Conservation (phyloP, 225 moss, liverwort and hornwort species). For the Neckera pumila region DNA sequence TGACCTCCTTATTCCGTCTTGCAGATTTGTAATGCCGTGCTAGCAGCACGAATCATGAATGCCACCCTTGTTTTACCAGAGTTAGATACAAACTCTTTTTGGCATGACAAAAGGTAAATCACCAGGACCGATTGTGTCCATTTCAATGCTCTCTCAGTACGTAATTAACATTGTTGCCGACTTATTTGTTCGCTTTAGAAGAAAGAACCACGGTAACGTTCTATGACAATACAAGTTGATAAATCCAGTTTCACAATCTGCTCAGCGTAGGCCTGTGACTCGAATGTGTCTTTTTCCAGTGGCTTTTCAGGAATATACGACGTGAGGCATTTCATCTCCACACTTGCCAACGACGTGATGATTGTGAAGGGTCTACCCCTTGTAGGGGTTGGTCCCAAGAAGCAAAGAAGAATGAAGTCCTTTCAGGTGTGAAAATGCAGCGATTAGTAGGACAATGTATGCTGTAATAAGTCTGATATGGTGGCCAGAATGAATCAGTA, state of each 20-base stretch:
- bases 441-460: not conserved
- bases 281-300: constrained; percentile 45
- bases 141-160: not conserved
- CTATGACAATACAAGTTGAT: not conserved
- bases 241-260: not conserved
- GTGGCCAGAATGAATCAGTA: not conserved
- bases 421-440: constrained; percentile 46
- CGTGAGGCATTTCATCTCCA: constrained; percentile 70
- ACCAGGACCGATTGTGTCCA: not conserved
- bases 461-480: not conserved
- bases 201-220: not conserved
- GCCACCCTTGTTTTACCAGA: constrained; percentile 88
- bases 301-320: constrained; percentile 96
- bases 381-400: constrained; percentile 29
- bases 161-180: not conserved
- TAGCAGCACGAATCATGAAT: constrained; percentile 94
- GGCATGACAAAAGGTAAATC: constrained; percentile 72
- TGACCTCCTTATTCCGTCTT: constrained; percentile 4
- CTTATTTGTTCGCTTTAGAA: not conserved
- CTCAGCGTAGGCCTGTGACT: constrained; percentile 24
- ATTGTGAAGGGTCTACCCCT: constrained; percentile 62
- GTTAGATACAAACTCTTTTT: constrained; percentile 62
- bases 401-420: constrained; percentile 52
- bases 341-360: constrained; percentile 65
- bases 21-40: constrained; percentile 94